Base-by-base conservation (phyloP, 805 yeast species). In the Barnettozyma wickerhamii region DNA sequence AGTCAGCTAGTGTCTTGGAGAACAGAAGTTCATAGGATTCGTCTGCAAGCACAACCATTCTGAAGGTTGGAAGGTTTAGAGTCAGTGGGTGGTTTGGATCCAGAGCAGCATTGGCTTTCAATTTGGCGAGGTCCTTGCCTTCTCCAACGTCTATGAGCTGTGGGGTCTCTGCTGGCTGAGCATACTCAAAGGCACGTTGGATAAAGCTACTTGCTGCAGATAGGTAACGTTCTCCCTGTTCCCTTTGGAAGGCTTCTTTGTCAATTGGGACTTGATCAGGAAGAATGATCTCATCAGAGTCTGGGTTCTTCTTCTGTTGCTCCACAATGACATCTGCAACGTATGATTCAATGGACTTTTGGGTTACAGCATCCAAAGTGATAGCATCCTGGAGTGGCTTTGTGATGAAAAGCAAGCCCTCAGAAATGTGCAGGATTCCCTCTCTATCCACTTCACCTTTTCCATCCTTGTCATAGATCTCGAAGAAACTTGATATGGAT, bases 41-140 rank as follows among this genome's bases (percentile, higher is more conserved):
- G 59, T 90, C 96, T 0, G 98, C 97, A 6, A 91, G 67, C 6
- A 93, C 66, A 1, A 93, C 95, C 99, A 91, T 91, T 47, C 98
- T 69, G 65, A 91, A 91, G 0, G 96, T 89, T 0, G 98, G 87
- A 14, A 88, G 66, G 39, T 84, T 85, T 38, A 90, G 71, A 43
- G 66, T 77, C 9, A 82, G 78, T 1, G 95, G 95, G 24, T 81
- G 75, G 24, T 75, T 71, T 4, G 96, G 96, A 56, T 88, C 86
- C 29, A 88, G 65, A 0, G 95, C 96, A 5, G 79, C 86, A 56
- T 89, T 88, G 36, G 87, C 88, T 20, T 69, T 69, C 32, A 51
- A 43, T 30, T 48, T 52, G 13, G 50, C 51, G 1, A 42, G 34
- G 15, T 55, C 58, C 21, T 52, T 50, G 17, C 55, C 57, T 15